These are phyloP conservation scores for Neocallimastix lanati DNA, from an alignment of 192 early-diverging fungal species.

Conservation along the genomic window DNA sequence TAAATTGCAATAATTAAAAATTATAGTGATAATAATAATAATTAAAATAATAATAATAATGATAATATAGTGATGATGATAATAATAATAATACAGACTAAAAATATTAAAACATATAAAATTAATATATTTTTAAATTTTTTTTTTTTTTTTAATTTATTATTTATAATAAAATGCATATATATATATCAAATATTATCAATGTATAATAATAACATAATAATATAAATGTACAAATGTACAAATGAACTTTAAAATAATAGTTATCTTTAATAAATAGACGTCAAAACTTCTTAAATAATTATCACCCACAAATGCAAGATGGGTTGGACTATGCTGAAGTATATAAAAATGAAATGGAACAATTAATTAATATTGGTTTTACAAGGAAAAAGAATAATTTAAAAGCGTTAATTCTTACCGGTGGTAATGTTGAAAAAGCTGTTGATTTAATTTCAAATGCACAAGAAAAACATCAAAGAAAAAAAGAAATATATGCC, in stretches of 20 bases:
- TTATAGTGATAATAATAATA: no score
- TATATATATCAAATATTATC: no score
- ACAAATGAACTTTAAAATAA: not conserved
- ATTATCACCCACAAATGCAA: not conserved
- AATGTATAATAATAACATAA: not conserved
- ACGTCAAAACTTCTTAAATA: not conserved
- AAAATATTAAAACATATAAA: no score
- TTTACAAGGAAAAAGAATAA: not conserved
- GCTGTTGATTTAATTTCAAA: not conserved
- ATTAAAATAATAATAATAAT: no score
- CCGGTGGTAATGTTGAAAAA: not conserved
- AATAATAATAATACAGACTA: no score
- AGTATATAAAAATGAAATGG: not conserved
- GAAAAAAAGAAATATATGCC: not conserved
- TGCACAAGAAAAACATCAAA: not conserved
- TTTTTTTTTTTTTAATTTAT: no score
- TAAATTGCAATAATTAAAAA: no score
- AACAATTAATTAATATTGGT: not conserved
- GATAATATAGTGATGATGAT: no score
- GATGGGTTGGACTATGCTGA: not conserved
- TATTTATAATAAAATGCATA: no score
- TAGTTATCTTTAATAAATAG: not conserved
- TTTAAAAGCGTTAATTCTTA: not conserved
- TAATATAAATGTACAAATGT: no score
- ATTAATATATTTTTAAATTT: no score